A percentile compares a stretch with the other conserved stretches of the same genome.
phyloP scores from a whole-genome alignment of 2,329 filamentous ascomycete genomes.

The Paracorniculantispora psalliotae region DNA sequence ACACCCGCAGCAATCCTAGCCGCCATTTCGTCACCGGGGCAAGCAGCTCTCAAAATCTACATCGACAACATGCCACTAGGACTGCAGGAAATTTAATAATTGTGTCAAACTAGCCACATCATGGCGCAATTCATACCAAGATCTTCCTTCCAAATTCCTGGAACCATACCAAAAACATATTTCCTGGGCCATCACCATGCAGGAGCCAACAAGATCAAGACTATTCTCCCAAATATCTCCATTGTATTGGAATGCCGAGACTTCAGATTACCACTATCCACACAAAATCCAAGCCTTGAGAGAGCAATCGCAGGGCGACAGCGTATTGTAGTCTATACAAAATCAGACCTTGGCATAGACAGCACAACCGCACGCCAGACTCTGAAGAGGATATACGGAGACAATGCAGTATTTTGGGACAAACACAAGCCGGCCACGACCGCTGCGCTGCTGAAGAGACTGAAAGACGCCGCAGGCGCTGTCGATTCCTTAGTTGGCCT shows the following conservation, averaged over 20 bases:
- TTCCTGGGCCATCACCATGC: slow-evolving; percentile 89
- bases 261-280: slow-evolving; percentile 82
- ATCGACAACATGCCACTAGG: neutral
- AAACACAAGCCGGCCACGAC: slow-evolving; percentile 31
- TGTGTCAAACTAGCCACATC: neutral
- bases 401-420: slow-evolving; percentile 40
- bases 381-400: slow-evolving; percentile 31
- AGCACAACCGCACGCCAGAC: slow-evolving; percentile 23
- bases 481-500: slow-evolving; percentile 68
- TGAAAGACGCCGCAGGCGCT: slow-evolving; percentile 27
- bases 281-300: slow-evolving; percentile 86
- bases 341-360: slow-evolving; percentile 64
- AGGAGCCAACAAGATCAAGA: slow-evolving; percentile 77
- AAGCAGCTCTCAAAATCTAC: no score
- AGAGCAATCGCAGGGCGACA: slow-evolving; percentile 65
- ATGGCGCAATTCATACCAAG: slow-evolving; percentile 65
- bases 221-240: slow-evolving; percentile 72
- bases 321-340: slow-evolving; percentile 85
- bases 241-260: slow-evolving; percentile 94
- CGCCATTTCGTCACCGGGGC: no score
- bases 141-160: slow-evolving; percentile 63
- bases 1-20: neutral
- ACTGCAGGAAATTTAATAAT: no score
- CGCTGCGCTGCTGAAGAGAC: slow-evolving; percentile 33
- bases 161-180: slow-evolving; percentile 79